Evolutionary conservation across 2,329 filamentous ascomycete genomes (phyloP), one percentile per base, ranked within the genome.

Genomic region (Whalleya microplaca): DNA sequence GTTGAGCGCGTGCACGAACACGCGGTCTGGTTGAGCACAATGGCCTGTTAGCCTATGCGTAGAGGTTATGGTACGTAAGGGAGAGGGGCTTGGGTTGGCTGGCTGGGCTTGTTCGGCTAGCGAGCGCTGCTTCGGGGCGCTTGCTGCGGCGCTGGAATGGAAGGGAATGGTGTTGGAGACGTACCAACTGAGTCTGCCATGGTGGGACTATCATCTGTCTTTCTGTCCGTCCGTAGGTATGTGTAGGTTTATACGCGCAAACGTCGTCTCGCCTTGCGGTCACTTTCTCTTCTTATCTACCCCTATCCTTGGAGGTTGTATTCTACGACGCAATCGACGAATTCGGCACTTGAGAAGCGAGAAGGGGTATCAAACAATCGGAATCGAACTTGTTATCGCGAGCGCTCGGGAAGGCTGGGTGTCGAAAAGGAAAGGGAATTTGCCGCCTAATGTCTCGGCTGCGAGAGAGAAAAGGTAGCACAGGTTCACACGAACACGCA

Each of bases 1-100:
- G 78, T 96, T 97, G 75, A 99, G 89, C 64, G 95, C 95, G 85
- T 99, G 94, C 74, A 96, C 94, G 76, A 99, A 99, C 72, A 99
- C 95, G 76, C 95, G 90, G 79, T 99, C 95, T 98, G 67, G n/a
- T n/a, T n/a, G n/a, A n/a, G n/a, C n/a, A n/a, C n/a, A n/a, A n/a
- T n/a, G n/a, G n/a, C n/a, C n/a, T n/a, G n/a, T n/a, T n/a, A n/a
- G n/a, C n/a, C n/a, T n/a, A n/a, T n/a, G n/a, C n/a, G n/a, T n/a
- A n/a, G n/a, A n/a, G n/a, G n/a, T n/a, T n/a, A n/a, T n/a, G n/a
- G n/a, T n/a, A n/a, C n/a, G n/a, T n/a, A n/a, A n/a, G n/a, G 51
- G 49, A 37, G 49, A 37, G n/a, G 29, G 29, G 49, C 21, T 8
- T 51, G 19, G 23, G 56, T 50, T 48, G 48, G 27, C 19, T 54